Base-by-base conservation (phyloP, 2,329 filamentous ascomycete species). In the Metarhizium rileyi region DNA sequence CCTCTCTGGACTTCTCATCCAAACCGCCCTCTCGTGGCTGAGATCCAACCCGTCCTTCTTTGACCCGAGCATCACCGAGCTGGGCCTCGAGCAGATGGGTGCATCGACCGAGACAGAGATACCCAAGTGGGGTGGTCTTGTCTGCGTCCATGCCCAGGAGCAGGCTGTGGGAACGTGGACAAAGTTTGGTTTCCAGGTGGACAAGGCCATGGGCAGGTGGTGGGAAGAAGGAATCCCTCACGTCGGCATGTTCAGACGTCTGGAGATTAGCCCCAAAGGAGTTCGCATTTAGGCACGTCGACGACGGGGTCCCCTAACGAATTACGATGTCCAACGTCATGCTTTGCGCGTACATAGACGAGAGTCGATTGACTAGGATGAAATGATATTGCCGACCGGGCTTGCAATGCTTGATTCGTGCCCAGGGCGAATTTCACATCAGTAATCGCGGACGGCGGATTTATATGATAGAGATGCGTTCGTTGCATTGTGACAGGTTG, bases 181-280 rank as follows among this genome's bases (percentile, higher is more conserved):
- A 59, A 77, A 73, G 60, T 77, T 84, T 66, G 90, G 89, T 0
- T 96, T 95, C 64, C 68, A 72, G 53, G 71, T 78, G 9, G 90
- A 96, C 66, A 76, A 86, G 60, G 72, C 68, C 9, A 80, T 91
- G 78, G 87, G 87, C 1, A 74, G 65, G 28, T 96, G 90, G 89
- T 73, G 75, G 53, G 90, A 96, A 65, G 89, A 93, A 61, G 87
- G 86, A 4, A 91, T 95, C 49, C 73, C 78, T 55, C 89, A 95
- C 70, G 76, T 94, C 18, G 90, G 87, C 52, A 94, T 96, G 90
- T 95, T 79, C 55, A 60, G 66, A 55, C 68, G 78, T 30, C 52
- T 82, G 26, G 60, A 70, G 4, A 53, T 72, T 4, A 53, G 50
- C 18, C 54, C 59, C 38, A 57, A 61, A 49, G 47, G 57, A 33